phyloP scores from a whole-genome alignment of 805 yeast species.

The Candida germanica region DNA sequence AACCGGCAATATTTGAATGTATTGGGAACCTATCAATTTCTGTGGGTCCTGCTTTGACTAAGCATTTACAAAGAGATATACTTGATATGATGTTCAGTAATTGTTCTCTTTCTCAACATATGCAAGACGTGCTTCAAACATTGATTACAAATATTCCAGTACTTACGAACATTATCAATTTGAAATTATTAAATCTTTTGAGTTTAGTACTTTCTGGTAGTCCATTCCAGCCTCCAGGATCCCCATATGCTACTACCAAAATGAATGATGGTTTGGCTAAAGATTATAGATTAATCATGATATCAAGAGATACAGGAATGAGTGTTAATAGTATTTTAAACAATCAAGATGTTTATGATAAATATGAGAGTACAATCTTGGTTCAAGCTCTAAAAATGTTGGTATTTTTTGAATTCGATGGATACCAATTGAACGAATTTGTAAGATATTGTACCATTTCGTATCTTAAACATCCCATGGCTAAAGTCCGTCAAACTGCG shows the following conservation, averaged over 20 bases:
- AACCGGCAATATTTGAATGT: constrained; percentile 85
- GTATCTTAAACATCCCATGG: constrained; percentile 76
- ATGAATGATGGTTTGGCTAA: constrained; percentile 67
- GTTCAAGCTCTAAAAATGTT: constrained; percentile 79
- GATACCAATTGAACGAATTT: constrained; percentile 79
- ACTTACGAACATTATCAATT: constrained; percentile 67
- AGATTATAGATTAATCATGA: constrained; percentile 72
- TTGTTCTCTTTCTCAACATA: constrained; percentile 79
- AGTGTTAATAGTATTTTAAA: constrained; percentile 32
- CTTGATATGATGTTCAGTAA: constrained; percentile 69
- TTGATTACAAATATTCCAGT: constrained; percentile 77
- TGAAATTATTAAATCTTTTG: constrained; percentile 64
- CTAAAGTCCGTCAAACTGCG: constrained; percentile 79
- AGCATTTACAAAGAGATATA: constrained; percentile 78
- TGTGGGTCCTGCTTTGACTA: constrained; percentile 90
- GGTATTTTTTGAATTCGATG: constrained; percentile 68
- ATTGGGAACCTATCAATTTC: constrained; percentile 82
- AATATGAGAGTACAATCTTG: constrained; percentile 46
- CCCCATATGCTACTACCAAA: constrained; percentile 63
- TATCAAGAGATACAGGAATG: constrained; percentile 61
- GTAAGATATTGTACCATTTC: constrained; percentile 80
- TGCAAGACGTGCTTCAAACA: constrained; percentile 70
- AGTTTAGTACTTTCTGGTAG: constrained; percentile 79
- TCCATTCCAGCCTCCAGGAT: constrained; percentile 79
- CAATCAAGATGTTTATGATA: constrained; percentile 31